These are phyloP conservation scores for Tetrastigma voinierianum DNA, from an alignment of 164 flowering plant species.

Conservation along the genomic window DNA sequence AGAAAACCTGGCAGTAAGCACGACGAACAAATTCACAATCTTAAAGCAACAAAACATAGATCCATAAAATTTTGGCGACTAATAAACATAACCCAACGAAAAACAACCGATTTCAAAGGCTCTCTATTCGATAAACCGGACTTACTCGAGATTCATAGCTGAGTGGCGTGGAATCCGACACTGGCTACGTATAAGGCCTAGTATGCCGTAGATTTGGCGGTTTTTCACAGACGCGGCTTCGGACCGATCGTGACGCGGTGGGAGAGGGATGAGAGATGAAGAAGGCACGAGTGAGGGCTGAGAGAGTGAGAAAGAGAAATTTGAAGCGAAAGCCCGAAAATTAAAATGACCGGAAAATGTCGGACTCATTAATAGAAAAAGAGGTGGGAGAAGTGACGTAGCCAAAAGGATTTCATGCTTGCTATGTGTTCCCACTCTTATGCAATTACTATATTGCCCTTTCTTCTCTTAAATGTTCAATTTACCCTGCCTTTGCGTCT, in stretches of 20 bases:
- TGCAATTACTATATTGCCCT: conserved; percentile 1
- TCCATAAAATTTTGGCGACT: neutral
- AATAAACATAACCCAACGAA: neutral
- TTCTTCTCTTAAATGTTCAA: neutral
- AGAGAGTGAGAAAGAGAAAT: conserved; percentile 3
- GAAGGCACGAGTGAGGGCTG: neutral
- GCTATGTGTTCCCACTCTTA: conserved; percentile 15
- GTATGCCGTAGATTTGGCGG: neutral
- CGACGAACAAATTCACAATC: neutral
- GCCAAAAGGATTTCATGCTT: neutral
- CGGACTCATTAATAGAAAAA: neutral
- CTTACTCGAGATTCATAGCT: conserved; percentile 38
- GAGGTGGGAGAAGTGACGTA: conserved; percentile 6
- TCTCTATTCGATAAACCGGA: neutral
- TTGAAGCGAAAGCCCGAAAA: neutral
- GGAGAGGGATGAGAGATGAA: conserved; percentile 7
- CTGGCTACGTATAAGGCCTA: too few species aligned
- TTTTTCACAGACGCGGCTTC: neutral
- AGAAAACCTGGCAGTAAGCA: neutral
- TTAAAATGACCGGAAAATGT: conserved; percentile 7
- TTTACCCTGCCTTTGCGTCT: too few species aligned
- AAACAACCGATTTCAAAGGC: neutral
- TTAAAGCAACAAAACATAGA: neutral
- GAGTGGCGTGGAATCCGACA: neutral
- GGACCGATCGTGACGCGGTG: conserved; percentile 6